Percentiles rank a stretch among this genome's conserved stretches.
phyloP scores from a whole-genome alignment of 2,329 filamentous ascomycete species.

The Aspergillus candidus region DNA sequence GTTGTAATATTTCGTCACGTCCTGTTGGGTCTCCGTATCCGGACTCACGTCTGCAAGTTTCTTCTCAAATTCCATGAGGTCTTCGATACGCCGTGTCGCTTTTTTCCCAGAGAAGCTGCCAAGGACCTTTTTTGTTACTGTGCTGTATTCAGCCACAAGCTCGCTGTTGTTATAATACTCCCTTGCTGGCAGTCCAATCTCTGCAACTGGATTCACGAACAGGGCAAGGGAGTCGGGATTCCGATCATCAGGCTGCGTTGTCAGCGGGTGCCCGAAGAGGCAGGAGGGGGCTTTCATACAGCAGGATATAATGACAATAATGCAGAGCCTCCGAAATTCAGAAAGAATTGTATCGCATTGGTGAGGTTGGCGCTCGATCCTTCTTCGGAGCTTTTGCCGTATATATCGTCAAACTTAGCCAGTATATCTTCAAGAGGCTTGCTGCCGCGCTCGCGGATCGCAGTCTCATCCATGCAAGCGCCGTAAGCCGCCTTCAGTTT shows the following conservation, averaged over 20 bases:
- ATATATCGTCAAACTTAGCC: slow-evolving; percentile 45
- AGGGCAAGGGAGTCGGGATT: slow-evolving; percentile 50
- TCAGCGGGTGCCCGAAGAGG: slow-evolving; percentile 6
- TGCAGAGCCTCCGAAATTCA: slow-evolving; percentile 31
- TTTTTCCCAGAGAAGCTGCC: slow-evolving; percentile 32
- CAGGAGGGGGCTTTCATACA: slow-evolving; percentile 15
- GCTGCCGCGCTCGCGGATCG: slow-evolving; percentile 50
- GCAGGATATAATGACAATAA: slow-evolving; percentile 28
- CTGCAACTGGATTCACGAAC: slow-evolving; percentile 40
- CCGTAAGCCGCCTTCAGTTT: slow-evolving; percentile 60
- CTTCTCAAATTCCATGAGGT: slow-evolving; percentile 55
- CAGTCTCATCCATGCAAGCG: slow-evolving; percentile 59
- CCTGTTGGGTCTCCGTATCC: slow-evolving; percentile 52
- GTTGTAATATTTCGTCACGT: slow-evolving; percentile 64
- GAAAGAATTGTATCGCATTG: slow-evolving; percentile 31
- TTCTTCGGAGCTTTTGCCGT: slow-evolving; percentile 31
- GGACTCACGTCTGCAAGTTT: slow-evolving; percentile 55
- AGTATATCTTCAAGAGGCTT: slow-evolving; percentile 54
- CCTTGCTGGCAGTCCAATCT: slow-evolving; percentile 56
- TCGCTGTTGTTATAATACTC: slow-evolving; percentile 55
- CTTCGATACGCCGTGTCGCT: slow-evolving; percentile 24
- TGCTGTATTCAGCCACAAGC: slow-evolving; percentile 48
- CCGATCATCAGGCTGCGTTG: slow-evolving; percentile 44
- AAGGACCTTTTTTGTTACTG: slow-evolving; percentile 39
- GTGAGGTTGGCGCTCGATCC: slow-evolving; percentile 26